phyloP scores from a whole-genome alignment of 2,329 filamentous ascomycete species.

The Juglanconis sp. region DNA sequence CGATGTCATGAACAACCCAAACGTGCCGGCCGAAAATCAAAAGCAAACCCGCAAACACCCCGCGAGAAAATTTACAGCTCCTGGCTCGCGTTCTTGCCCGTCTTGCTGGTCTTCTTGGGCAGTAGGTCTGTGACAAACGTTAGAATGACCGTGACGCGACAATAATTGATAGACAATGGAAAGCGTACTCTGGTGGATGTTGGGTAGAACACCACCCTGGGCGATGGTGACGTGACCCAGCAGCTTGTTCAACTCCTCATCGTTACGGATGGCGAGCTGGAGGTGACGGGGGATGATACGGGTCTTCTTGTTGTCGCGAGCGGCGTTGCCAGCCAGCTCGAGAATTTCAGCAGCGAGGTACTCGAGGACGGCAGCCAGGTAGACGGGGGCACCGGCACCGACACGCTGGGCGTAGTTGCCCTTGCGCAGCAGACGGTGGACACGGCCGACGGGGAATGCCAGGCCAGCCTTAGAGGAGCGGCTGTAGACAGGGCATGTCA shows the following conservation, averaged over 20 bases:
- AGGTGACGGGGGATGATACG: slow-evolving; percentile 99
- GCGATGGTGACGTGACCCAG: slow-evolving; percentile 94
- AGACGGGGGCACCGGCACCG: slow-evolving; percentile 95
- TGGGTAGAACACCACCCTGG: slow-evolving; percentile 93
- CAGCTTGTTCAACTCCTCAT: slow-evolving; percentile 99
- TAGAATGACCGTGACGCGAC: slow-evolving; percentile 17
- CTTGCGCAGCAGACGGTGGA: slow-evolving; percentile 97
- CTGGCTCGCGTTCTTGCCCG: slow-evolving; percentile 87
- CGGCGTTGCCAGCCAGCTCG: slow-evolving; percentile 96
- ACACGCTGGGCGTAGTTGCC: slow-evolving; percentile 99
- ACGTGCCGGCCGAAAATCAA: slow-evolving; percentile 62
- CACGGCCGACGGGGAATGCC: slow-evolving; percentile 98
- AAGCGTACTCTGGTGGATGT: slow-evolving; percentile 91
- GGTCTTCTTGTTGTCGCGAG: slow-evolving; percentile 99
- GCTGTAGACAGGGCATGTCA: slow-evolving; percentile 50
- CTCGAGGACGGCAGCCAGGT: slow-evolving; percentile 95
- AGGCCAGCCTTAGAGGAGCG: slow-evolving; percentile 99
- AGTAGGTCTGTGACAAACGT: slow-evolving; percentile 69
- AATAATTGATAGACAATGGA: neutral
- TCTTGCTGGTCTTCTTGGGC: slow-evolving; percentile 98
- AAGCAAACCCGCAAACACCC: slow-evolving; percentile 42
- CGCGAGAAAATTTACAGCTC: slow-evolving; percentile 68
- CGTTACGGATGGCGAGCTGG: slow-evolving; percentile 98
- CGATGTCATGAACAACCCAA: slow-evolving; percentile 75
- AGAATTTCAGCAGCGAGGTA: slow-evolving; percentile 99